phyloP scores from a whole-genome alignment of 129 eudicot genomes.

The Oenanthe sinensis region DNA sequence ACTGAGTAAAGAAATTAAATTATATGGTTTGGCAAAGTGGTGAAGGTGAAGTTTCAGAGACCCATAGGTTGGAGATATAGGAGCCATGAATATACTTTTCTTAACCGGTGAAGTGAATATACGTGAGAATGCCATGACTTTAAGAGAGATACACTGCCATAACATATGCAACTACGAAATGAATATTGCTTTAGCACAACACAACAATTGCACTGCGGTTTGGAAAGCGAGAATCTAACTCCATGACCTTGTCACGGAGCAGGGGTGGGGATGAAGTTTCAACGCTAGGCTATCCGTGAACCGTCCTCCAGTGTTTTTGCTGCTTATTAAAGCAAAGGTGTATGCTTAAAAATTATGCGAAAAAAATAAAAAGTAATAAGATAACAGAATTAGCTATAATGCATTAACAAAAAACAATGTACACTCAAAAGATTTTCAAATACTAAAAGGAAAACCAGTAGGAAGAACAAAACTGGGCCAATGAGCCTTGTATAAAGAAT shows the following conservation, averaged over 20 bases:
- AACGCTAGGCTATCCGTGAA: not conserved
- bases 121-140: not conserved
- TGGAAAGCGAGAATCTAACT: not conserved
- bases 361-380: too few species aligned
- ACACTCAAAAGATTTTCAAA: not conserved
- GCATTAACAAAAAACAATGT: not conserved
- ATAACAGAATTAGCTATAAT: not conserved
- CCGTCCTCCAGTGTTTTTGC: not conserved
- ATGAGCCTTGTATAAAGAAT: not conserved
- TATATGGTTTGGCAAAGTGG: slow-evolving; percentile 8
- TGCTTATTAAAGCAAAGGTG: not conserved
- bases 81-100: slow-evolving; percentile 6
- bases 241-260: not conserved
- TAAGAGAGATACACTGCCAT: not conserved
- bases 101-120: not conserved
- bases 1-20: slow-evolving; percentile 12
- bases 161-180: not conserved
- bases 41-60: not conserved
- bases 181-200: not conserved
- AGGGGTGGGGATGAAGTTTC: not conserved
- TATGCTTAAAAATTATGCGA: not conserved
- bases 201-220: not conserved
- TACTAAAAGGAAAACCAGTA: not conserved
- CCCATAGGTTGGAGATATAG: not conserved
- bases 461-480: not conserved